Conservation (phyloP, 1,139 yeast species). For the Taphrina deformans region DNA sequence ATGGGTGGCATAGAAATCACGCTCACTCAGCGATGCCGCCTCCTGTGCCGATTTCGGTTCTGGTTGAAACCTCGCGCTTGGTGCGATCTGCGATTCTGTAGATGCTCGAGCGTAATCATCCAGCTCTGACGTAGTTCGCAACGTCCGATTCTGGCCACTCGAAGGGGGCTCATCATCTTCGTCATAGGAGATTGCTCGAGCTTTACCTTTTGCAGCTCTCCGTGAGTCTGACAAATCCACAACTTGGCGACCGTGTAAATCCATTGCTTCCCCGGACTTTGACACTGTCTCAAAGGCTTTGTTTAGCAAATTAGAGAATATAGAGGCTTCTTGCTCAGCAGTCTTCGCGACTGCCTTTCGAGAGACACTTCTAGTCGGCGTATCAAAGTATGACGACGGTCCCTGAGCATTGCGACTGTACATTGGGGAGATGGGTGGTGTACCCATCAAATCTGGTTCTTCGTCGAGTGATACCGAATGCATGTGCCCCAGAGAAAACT, state of each 20-base stretch:
- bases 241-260: background rate
- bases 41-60: background rate
- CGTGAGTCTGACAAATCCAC: background rate
- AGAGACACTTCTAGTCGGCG: background rate
- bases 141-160: background rate
- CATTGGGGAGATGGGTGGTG: conserved; percentile 13
- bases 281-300: conserved; percentile 22
- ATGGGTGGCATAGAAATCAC: conserved; percentile 1
- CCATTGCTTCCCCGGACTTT: conserved; percentile 17
- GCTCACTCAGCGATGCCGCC: background rate
- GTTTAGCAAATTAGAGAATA: conserved; percentile 6
- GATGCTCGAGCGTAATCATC: background rate
- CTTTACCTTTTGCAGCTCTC: conserved; percentile 12
- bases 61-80: background rate
- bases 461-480: conserved; percentile 16
- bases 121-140: background rate
- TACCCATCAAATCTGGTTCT: conserved; percentile 10
- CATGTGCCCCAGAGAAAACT: background rate
- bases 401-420: background rate
- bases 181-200: conserved; percentile 2
- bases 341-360: background rate
- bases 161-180: background rate
- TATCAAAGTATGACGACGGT: conserved; percentile 11
- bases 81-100: background rate
- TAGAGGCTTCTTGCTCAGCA: background rate